Evolutionary conservation across 2,329 filamentous ascomycete genomes (phyloP).

Genomic region (Ceratocystis cubensis): DNA sequence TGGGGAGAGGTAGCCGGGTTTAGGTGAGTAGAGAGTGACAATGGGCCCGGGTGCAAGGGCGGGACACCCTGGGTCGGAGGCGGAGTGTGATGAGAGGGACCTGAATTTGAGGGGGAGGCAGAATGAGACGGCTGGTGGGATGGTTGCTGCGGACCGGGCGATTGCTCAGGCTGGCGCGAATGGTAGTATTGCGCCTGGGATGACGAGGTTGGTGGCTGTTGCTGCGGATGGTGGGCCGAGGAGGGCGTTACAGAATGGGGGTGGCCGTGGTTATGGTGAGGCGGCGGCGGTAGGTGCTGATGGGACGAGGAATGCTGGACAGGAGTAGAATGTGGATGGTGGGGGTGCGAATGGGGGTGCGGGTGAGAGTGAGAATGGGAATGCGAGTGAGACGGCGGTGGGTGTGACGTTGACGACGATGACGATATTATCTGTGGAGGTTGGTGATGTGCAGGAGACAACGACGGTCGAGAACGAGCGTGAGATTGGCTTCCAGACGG

Average conservation of each 20-base stretch:
- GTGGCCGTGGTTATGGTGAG: slow-evolving; percentile 13
- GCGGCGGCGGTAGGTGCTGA: slow-evolving; percentile 26
- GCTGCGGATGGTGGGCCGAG: not conserved
- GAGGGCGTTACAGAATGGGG: not conserved
- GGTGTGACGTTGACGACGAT: slow-evolving; percentile 23
- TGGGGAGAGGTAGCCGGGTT: not conserved
- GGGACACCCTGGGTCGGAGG: not conserved
- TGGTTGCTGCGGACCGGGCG: not conserved
- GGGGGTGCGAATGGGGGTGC: slow-evolving; percentile 21
- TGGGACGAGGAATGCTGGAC: slow-evolving; percentile 16
- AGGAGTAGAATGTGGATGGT: slow-evolving; percentile 23
- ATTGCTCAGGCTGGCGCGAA: not conserved
- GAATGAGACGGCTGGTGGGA: not conserved
- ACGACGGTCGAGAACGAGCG: slow-evolving; percentile 27
- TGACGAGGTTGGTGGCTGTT: slow-evolving; percentile 11
- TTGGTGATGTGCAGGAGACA: slow-evolving; percentile 28
- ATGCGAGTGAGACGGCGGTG: slow-evolving; percentile 24
- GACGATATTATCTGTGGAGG: slow-evolving; percentile 26
- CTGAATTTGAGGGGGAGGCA: not conserved
- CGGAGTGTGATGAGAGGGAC: not conserved
- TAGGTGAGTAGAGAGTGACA: slow-evolving; percentile 17
- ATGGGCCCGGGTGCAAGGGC: not conserved
- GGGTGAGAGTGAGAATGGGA: slow-evolving; percentile 13
- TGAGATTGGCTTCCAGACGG: not conserved
- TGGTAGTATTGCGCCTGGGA: slow-evolving; percentile 21